These are phyloP conservation scores for Verticillium klebahnii DNA, from an alignment of 2,329 filamentous ascomycete species.

Conservation along the genomic window DNA sequence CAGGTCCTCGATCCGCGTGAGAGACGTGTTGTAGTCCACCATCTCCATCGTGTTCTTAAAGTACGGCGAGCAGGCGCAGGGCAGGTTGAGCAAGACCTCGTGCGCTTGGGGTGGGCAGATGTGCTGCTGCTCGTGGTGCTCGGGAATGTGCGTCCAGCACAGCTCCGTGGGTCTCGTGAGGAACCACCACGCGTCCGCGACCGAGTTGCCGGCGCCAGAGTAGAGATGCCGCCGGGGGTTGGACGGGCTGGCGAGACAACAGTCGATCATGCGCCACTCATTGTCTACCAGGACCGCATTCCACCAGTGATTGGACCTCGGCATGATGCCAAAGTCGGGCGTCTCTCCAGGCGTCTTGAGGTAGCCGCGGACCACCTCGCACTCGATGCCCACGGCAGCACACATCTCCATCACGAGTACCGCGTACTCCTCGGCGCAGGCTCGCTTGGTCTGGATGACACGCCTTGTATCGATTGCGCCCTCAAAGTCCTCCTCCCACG, in stretches of 20 bases:
- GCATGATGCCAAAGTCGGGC: constrained; percentile 73
- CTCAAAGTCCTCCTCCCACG: constrained; percentile 93
- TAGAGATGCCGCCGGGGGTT: constrained; percentile 77
- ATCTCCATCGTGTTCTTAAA: constrained; percentile 80
- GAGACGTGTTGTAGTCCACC: constrained; percentile 84
- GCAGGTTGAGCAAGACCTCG: constrained; percentile 80
- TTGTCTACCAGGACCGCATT: constrained; percentile 89
- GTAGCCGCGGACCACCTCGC: constrained; percentile 83
- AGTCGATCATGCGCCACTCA: constrained; percentile 96
- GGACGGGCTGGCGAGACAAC: constrained; percentile 84
- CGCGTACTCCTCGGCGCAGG: constrained; percentile 85
- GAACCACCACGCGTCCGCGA: constrained; percentile 90
- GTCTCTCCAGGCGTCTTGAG: constrained; percentile 86
- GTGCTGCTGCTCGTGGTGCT: constrained; percentile 85
- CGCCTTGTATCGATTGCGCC: constrained; percentile 77
- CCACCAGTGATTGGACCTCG: constrained; percentile 96
- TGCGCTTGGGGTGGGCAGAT: constrained; percentile 84
- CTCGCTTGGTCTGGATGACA: constrained; percentile 79
- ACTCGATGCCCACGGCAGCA: constrained; percentile 77
- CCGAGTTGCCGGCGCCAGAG: constrained; percentile 63
- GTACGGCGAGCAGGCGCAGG: constrained; percentile 79
- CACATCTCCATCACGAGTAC: constrained; percentile 92
- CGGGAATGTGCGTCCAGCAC: constrained; percentile 93
- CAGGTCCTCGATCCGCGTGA: constrained; percentile 80
- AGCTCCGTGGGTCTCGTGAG: constrained; percentile 82